A percentile compares a stretch with the other conserved stretches of the same genome.
Conservation (phyloP, 1,284 basidiomycete genomes). For the Naganishia sp. region DNA sequence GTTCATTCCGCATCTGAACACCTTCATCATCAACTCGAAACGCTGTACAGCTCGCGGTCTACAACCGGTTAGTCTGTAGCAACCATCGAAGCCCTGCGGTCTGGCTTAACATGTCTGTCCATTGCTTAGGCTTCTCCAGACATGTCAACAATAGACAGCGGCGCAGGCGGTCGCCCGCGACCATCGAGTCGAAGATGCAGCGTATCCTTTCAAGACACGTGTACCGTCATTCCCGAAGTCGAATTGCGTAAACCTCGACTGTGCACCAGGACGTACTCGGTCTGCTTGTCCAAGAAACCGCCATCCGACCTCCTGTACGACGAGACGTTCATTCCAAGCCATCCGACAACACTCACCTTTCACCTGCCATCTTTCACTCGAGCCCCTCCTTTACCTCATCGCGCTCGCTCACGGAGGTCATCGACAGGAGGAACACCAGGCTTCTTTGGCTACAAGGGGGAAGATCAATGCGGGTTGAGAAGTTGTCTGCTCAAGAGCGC, state of each 20-base stretch:
- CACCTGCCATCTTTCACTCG: conserved; percentile 17
- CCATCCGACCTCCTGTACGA: conserved; percentile 16
- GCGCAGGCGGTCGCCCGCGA: neutral
- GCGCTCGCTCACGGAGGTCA: conserved; percentile 8
- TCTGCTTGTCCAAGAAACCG: conserved; percentile 14
- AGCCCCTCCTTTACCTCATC: neutral
- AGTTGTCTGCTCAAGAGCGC: conserved; percentile 19
- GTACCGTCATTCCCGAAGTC: conserved; percentile 12
- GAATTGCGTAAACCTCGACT: conserved; percentile 19
- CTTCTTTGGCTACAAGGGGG: conserved; percentile 14
- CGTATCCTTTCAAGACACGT: conserved; percentile 22
- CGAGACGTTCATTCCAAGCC: conserved; percentile 20
- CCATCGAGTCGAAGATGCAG: neutral
- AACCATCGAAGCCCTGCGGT: too few species aligned
- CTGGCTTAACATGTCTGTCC: too few species aligned
- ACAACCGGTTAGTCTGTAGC: too few species aligned
- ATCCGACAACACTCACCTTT: conserved; percentile 15
- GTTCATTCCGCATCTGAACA: too few species aligned
- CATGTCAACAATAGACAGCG: neutral
- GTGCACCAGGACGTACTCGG: conserved; percentile 20
- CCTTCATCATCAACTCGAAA: too few species aligned
- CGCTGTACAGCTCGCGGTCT: too few species aligned
- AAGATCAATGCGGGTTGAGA: conserved; percentile 17
- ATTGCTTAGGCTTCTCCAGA: too few species aligned
- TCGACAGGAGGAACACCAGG: conserved; percentile 24